A percentile compares a stretch with the other conserved stretches of the same genome.
These are phyloP conservation scores for Phaseolus coccineus DNA, from an alignment of 331 rosid genomes.

Conservation along the genomic window DNA sequence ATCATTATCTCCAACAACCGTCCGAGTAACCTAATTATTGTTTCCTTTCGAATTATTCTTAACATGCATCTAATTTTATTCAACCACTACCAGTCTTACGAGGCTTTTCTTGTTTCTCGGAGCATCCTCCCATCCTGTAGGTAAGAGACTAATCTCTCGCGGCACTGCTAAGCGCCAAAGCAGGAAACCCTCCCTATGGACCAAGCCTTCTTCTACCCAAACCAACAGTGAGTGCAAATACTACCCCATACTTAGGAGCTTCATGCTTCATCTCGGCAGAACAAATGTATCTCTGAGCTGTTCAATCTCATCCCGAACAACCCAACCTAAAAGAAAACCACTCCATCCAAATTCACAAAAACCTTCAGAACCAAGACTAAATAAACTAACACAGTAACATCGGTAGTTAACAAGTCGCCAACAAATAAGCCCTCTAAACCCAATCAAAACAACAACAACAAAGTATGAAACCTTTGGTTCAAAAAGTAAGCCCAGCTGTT, in stretches of 20 bases:
- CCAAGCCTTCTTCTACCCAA: background rate
- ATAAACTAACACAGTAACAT: background rate
- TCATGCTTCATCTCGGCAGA: constrained; percentile 73
- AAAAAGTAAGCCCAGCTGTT: background rate
- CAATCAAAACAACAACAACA: background rate
- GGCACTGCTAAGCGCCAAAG: background rate
- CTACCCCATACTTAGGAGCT: constrained; percentile 5
- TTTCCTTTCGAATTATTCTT: background rate
- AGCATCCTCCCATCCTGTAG: background rate
- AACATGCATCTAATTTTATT: background rate
- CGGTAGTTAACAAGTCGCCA: constrained; percentile 18
- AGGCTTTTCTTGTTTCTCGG: background rate
- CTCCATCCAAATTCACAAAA: constrained; percentile 29
- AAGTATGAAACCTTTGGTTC: background rate
- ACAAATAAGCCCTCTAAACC: constrained; percentile 17
- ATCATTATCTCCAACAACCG: background rate
- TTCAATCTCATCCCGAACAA: constrained; percentile 87
- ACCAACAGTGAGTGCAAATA: constrained; percentile 7
- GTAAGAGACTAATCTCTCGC: background rate
- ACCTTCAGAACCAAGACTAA: constrained; percentile 28
- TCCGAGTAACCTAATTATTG: background rate
- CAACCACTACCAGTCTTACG: background rate
- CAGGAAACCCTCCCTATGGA: background rate
- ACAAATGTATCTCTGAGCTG: constrained; percentile 65
- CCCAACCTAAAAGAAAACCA: constrained; percentile 64